A percentile compares a stretch with the other conserved stretches of the same genome.
These are phyloP conservation scores for Blumeria graminis DNA, from an alignment of 2,329 filamentous ascomycete genomes.

Conservation along the genomic window DNA sequence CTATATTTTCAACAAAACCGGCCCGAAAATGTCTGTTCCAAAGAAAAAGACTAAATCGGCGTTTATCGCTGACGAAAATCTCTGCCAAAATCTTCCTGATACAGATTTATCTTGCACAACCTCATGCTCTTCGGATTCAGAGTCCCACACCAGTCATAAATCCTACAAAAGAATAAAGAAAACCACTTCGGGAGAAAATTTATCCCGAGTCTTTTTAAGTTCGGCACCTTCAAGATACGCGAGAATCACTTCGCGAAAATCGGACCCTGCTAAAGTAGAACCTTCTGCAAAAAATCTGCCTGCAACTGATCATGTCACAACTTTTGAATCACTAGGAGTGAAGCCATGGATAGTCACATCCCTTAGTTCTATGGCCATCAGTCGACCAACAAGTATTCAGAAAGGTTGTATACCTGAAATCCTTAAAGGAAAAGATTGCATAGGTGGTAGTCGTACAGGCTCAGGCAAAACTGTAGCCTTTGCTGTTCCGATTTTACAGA, in stretches of 20 bases:
- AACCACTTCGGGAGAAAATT: slow-evolving; percentile 7
- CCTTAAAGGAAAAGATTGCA: slow-evolving; percentile 72
- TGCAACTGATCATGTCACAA: slow-evolving; percentile 29
- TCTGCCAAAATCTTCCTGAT: neutral
- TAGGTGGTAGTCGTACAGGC: slow-evolving; percentile 82
- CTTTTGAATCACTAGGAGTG: slow-evolving; percentile 49
- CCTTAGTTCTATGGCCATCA: slow-evolving; percentile 55
- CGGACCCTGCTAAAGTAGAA: neutral
- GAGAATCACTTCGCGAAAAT: neutral
- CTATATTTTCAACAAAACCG: no score
- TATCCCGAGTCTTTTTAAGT: slow-evolving; percentile 5
- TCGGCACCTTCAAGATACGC: slow-evolving; percentile 13
- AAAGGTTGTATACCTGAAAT: slow-evolving; percentile 84
- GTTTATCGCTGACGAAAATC: neutral
- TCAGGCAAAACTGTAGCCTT: slow-evolving; percentile 96
- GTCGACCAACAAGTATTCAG: slow-evolving; percentile 75
- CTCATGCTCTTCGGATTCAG: slow-evolving; percentile 9
- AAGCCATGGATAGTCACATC: slow-evolving; percentile 75
- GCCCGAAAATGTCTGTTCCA: no score
- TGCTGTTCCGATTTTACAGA: slow-evolving; percentile 77
- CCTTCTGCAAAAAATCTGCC: neutral
- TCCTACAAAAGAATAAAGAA: slow-evolving; percentile 14
- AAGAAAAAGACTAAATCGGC: no score
- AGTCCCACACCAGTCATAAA: slow-evolving; percentile 13
- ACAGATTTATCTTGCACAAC: neutral